These are phyloP conservation scores for Opeltia flavorubescens DNA, from an alignment of 495 filamentous ascomycete species.

Conservation along the genomic window DNA sequence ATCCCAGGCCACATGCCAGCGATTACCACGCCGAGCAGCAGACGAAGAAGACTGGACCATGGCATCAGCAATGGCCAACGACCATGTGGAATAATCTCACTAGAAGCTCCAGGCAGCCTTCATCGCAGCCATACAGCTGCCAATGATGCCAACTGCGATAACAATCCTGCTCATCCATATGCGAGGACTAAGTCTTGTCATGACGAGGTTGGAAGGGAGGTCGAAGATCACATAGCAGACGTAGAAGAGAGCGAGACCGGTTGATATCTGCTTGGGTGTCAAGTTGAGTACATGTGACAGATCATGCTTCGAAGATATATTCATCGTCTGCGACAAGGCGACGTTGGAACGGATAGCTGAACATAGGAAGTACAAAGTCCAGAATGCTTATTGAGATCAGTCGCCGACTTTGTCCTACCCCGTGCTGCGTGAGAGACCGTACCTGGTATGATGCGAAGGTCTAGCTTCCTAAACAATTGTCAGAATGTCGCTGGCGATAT, in stretches of 20 bases:
- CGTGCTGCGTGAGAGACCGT: constrained; percentile 4
- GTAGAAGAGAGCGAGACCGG: constrained; percentile 75
- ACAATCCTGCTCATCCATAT: constrained; percentile 93
- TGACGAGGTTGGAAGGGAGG: constrained; percentile 77
- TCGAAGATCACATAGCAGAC: constrained; percentile 85
- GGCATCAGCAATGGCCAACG: background rate
- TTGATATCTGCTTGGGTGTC: constrained; percentile 61
- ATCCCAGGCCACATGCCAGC: constrained; percentile 94
- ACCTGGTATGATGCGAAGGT: constrained; percentile 69
- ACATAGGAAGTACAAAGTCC: constrained; percentile 86
- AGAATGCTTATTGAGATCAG: constrained; percentile 46
- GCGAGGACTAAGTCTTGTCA: constrained; percentile 71
- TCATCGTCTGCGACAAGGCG: constrained; percentile 85
- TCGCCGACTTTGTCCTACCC: constrained; percentile 5
- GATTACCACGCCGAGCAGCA: constrained; percentile 74
- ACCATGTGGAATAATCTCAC: constrained; percentile 27
- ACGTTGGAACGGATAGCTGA: constrained; percentile 86
- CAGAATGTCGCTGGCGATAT: background rate
- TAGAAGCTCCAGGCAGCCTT: constrained; percentile 75
- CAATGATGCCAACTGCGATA: constrained; percentile 71
- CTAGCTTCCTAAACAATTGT: constrained; percentile 41
- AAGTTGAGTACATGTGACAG: constrained; percentile 52
- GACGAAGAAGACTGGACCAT: constrained; percentile 50
- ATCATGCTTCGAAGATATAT: constrained; percentile 49
- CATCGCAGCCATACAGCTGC: constrained; percentile 68